These are phyloP conservation scores for Gilbertella persicaria DNA, from an alignment of 371 early-diverging fungal species.

Conservation along the genomic window DNA sequence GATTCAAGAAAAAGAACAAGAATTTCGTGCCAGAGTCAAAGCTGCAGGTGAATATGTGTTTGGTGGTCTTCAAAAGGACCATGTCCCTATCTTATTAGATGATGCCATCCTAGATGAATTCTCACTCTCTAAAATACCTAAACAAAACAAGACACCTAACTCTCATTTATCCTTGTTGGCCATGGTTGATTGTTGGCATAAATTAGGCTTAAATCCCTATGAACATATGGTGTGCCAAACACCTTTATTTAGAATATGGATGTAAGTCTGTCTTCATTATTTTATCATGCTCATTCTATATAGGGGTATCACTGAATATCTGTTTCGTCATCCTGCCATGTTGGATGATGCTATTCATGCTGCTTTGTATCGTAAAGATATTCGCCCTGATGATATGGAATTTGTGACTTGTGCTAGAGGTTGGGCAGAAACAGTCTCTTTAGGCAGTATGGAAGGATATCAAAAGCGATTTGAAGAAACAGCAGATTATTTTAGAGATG, in stretches of 20 bases:
- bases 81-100: slow-evolving; percentile 72
- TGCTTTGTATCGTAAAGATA: slow-evolving; percentile 77
- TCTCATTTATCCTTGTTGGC: slow-evolving; percentile 92
- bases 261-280: slow-evolving; percentile 47
- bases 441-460: slow-evolving; percentile 86
- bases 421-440: slow-evolving; percentile 90
- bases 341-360: slow-evolving; percentile 83
- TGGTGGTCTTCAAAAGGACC: slow-evolving; percentile 64
- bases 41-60: slow-evolving; percentile 86
- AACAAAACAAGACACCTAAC: slow-evolving; percentile 76
- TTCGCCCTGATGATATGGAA: slow-evolving; percentile 90
- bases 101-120: slow-evolving; percentile 85
- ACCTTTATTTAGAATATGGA: slow-evolving; percentile 92
- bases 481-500: slow-evolving; percentile 77
- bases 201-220: slow-evolving; percentile 84
- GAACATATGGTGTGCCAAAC: slow-evolving; percentile 95
- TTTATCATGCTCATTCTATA: not conserved
- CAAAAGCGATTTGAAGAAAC: slow-evolving; percentile 81
- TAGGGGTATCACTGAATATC: slow-evolving; percentile 89
- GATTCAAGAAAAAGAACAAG: slow-evolving; percentile 85
- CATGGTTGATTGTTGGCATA: slow-evolving; percentile 94
- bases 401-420: slow-evolving; percentile 89
- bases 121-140: slow-evolving; percentile 85
- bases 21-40: slow-evolving; percentile 74
- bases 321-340: slow-evolving; percentile 77